These are phyloP conservation scores for Pythium insidiosum DNA, from an alignment of 352 stramenopile genomes.

Conservation along the genomic window DNA sequence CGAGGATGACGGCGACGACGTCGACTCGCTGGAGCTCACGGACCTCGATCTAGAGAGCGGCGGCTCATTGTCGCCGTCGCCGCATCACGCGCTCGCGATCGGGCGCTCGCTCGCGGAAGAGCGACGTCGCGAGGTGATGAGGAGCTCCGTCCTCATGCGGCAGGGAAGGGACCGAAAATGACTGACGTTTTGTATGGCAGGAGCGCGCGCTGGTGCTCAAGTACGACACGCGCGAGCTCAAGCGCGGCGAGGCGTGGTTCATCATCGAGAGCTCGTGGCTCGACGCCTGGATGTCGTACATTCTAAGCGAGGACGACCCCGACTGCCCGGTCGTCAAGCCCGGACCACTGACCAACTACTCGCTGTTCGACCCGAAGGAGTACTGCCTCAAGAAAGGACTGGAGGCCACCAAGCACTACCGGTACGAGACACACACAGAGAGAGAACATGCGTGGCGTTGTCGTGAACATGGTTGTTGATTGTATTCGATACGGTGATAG, in stretches of 20 bases:
- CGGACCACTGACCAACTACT: slow-evolving; percentile 59
- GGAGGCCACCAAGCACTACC: slow-evolving; percentile 60
- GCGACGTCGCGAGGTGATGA: slow-evolving; percentile 13
- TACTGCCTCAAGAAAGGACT: slow-evolving; percentile 56
- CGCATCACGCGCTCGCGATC: slow-evolving; percentile 5
- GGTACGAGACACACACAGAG: no score
- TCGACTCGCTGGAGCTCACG: slow-evolving; percentile 11
- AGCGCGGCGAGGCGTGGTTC: slow-evolving; percentile 68
- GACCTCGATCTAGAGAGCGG: slow-evolving; percentile 18
- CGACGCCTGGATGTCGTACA: slow-evolving; percentile 74
- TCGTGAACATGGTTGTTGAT: no score
- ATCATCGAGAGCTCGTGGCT: slow-evolving; percentile 73
- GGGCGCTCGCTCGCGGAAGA: slow-evolving; percentile 19
- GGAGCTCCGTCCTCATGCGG: neutral
- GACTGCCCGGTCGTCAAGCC: slow-evolving; percentile 36
- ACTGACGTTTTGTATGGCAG: slow-evolving; percentile 10
- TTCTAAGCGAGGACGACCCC: slow-evolving; percentile 55
- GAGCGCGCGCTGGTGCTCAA: slow-evolving; percentile 62
- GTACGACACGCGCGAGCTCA: slow-evolving; percentile 58
- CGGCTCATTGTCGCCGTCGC: neutral
- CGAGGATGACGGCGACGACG: slow-evolving; percentile 2
- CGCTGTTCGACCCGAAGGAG: slow-evolving; percentile 64
- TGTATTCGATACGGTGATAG: no score
- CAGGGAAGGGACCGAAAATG: neutral
- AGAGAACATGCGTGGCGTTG: no score